Conservation (phyloP, 2,329 filamentous ascomycete species). For the Ramularia endophylla region DNA sequence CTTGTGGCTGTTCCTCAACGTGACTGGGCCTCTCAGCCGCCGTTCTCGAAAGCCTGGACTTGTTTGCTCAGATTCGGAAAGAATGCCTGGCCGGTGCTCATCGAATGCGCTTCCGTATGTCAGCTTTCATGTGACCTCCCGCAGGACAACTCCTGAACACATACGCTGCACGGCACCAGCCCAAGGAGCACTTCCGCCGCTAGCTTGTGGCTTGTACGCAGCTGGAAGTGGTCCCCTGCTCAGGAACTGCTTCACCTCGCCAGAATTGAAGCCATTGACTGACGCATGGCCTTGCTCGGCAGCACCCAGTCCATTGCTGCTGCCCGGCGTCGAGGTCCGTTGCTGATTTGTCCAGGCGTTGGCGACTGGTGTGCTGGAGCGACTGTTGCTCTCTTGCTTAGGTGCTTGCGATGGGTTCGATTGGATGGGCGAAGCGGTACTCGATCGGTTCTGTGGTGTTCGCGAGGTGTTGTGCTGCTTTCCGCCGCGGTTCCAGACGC, state of each 20-base stretch:
- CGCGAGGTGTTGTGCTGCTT: constrained; percentile 13
- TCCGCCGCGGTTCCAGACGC: constrained; percentile 7
- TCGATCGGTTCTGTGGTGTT: constrained; percentile 27
- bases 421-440: constrained; percentile 22
- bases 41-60: constrained; percentile 33
- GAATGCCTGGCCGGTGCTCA: constrained; percentile 38
- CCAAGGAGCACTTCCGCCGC: constrained; percentile 6
- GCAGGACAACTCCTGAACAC: not conserved
- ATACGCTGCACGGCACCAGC: not conserved
- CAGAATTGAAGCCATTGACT: constrained; percentile 37
- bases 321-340: constrained; percentile 5
- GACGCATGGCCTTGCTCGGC: constrained; percentile 27
- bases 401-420: constrained; percentile 5
- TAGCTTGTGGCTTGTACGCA: constrained; percentile 21
- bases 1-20: no score
- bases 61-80: constrained; percentile 43
- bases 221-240: constrained; percentile 32
- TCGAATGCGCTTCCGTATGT: constrained; percentile 25
- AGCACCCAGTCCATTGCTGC: constrained; percentile 1
- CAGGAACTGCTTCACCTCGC: constrained; percentile 38
- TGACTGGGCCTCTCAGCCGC: constrained; percentile 19
- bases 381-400: constrained; percentile 11
- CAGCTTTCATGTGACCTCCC: no score
- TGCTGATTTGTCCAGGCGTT: constrained; percentile 11
- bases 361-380: constrained; percentile 12